Base-by-base conservation (phyloP, 352 stramenopile genomes). In the Globisporangium uncinulatum region DNA sequence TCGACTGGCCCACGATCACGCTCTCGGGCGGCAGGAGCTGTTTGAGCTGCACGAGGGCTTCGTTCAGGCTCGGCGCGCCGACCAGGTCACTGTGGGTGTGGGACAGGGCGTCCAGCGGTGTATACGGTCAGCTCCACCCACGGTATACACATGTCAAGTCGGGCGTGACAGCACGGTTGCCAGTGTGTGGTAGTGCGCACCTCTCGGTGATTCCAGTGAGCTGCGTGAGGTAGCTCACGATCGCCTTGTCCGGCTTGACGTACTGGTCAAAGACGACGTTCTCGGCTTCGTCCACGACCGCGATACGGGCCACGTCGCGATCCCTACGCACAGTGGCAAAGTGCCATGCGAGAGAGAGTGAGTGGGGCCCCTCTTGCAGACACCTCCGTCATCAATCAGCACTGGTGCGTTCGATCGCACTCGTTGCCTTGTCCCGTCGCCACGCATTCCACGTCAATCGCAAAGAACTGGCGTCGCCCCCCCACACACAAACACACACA, bases 401-500 rank as follows among this genome's bases (percentile, higher is more conserved):
- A 8, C 36, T 6, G 15, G n/a, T 13, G 2, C n/a, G 6, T 21
- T 20, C 21, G 36, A 0, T 15, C 76, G 56, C 58, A 94, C 84
- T 80, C 73, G 42, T 69, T 83, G 51, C 83, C 86, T 31, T 69
- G 86, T 15, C 91, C 91, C 0, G 87, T 96, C 15, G 91, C 89
- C 14, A 97, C 86, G 67, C 91, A 97, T 68, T 97, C 91, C 54
- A 97, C 89, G 64, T 97, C 91, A 63, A 97, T 96, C 10, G 87
- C 89, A 54, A 92, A 97, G 64, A 97, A 96, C 79, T 89, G 31
- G 19, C 41, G 6, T 15, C 20, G 17, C 48, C 24, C 34, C 6
- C 43, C 44, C 52, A 43, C 45, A 63, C 15, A 63, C 19, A 15
- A 43, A 43, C 4, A 51, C 5, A 39, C 5, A 44, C 15, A 52